These are phyloP conservation scores for Solanum habrochaites DNA, from an alignment of 257 asterid genomes.

Conservation along the genomic window DNA sequence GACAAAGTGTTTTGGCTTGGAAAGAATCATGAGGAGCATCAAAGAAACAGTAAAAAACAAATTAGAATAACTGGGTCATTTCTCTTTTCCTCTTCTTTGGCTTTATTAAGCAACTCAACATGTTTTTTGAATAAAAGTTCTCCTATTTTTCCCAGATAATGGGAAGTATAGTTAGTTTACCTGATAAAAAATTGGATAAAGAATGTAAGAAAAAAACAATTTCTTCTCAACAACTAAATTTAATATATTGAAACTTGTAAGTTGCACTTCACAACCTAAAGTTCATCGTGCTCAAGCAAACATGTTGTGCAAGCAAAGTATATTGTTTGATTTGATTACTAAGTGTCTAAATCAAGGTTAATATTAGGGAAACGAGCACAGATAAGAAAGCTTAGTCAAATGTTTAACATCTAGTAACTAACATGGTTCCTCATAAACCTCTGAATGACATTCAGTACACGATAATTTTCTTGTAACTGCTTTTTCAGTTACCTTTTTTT, in stretches of 20 bases:
- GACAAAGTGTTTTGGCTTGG: not conserved
- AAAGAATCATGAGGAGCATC: not conserved
- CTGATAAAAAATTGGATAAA: too few species aligned
- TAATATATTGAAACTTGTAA: not conserved
- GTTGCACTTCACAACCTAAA: not conserved
- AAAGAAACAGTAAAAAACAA: not conserved
- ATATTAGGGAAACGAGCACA: not conserved
- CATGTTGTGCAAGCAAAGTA: not conserved
- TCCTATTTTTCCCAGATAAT: not conserved
- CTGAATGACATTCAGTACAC: not conserved
- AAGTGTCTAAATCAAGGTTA: not conserved
- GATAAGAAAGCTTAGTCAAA: not conserved
- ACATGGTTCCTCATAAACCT: not conserved
- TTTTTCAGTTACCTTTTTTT: not conserved
- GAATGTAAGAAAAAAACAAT: too few species aligned
- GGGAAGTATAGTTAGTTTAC: not conserved
- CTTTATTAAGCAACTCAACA: not conserved
- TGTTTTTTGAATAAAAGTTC: not conserved
- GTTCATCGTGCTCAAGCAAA: not conserved
- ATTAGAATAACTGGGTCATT: not conserved
- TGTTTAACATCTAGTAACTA: not conserved
- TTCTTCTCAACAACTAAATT: not conserved
- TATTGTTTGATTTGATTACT: not conserved
- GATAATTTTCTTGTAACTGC: not conserved
- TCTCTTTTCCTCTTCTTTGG: not conserved